A percentile compares a stretch with the other conserved stretches of the same genome.
These are phyloP conservation scores for Vitis hybrid DNA, from an alignment of 177 flowering plant genomes.

Conservation along the genomic window DNA sequence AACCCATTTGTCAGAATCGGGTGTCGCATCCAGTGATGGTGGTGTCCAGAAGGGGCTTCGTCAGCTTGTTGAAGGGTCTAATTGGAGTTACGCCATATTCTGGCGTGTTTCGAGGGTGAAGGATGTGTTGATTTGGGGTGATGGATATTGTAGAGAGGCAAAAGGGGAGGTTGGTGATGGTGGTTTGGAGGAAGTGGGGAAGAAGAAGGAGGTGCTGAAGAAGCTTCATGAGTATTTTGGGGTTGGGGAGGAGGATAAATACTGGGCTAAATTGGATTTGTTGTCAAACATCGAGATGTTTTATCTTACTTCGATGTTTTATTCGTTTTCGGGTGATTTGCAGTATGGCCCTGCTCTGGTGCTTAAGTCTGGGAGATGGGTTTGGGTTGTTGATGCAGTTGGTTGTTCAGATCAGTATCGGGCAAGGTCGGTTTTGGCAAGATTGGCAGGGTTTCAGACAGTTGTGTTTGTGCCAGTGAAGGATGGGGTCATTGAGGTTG, in stretches of 20 bases:
- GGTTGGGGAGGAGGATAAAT: constrained; percentile 36
- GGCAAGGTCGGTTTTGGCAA: constrained; percentile 55
- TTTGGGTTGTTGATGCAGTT: constrained; percentile 55
- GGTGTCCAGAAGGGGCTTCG: constrained; percentile 49
- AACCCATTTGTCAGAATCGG: constrained; percentile 25
- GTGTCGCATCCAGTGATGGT: constrained; percentile 26
- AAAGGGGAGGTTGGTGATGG: constrained; percentile 22
- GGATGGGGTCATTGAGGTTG: constrained; percentile 78
- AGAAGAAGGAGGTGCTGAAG: constrained; percentile 41
- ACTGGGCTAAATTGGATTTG: constrained; percentile 22
- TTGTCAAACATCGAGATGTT: constrained; percentile 57
- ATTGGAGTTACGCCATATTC: constrained; percentile 76
- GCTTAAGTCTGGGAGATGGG: constrained; percentile 35
- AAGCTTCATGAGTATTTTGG: constrained; percentile 55
- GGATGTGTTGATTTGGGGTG: constrained; percentile 66
- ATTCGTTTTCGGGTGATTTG: constrained; percentile 43
- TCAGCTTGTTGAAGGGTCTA: constrained; percentile 53
- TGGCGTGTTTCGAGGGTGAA: constrained; percentile 63
- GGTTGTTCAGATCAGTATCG: constrained; percentile 48
- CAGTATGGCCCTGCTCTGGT: constrained; percentile 43
- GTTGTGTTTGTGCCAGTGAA: constrained; percentile 67
- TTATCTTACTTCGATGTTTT: constrained; percentile 63
- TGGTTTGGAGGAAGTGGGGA: constrained; percentile 18
- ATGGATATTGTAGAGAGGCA: constrained; percentile 53
- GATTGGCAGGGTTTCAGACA: constrained; percentile 52